phyloP scores from a whole-genome alignment of 495 filamentous ascomycete species.

The Xylaria venustula region DNA sequence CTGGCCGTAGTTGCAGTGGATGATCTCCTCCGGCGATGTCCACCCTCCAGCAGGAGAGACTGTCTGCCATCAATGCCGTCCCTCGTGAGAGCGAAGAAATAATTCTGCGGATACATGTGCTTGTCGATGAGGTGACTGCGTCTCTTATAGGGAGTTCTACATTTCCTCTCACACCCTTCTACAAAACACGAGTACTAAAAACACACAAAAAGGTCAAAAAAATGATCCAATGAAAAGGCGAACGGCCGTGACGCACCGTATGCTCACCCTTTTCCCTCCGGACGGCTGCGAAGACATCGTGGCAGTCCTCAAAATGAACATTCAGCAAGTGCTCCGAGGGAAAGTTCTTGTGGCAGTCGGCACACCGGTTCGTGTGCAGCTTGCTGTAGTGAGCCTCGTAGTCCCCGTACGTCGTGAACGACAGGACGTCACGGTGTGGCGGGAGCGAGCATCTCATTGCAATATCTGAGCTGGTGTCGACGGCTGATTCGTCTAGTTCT shows the following conservation, averaged over 20 bases:
- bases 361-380: conserved; percentile 79
- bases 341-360: conserved; percentile 77
- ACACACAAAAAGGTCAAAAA: conserved; percentile 9
- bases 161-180: conserved; percentile 82
- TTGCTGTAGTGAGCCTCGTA: conserved; percentile 87
- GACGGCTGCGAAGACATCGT: conserved; percentile 76
- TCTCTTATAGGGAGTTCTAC: conserved; percentile 78
- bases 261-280: conserved; percentile 77
- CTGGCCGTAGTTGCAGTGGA: conserved; percentile 29
- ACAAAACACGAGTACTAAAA: conserved; percentile 93
- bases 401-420: conserved; percentile 73
- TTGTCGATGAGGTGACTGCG: conserved; percentile 88
- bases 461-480: conserved; percentile 21
- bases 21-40: conserved; percentile 52
- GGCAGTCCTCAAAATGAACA: conserved; percentile 88
- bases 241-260: conserved; percentile 62
- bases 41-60: conserved; percentile 66
- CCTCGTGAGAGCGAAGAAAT: conserved; percentile 86
- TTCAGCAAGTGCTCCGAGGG: conserved; percentile 68
- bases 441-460: conserved; percentile 78
- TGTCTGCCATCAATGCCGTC: conserved; percentile 81
- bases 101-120: conserved; percentile 88
- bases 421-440: conserved; percentile 65
- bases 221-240: not conserved
- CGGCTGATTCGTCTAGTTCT: conserved; percentile 39